Percentiles rank a stretch among this genome's conserved stretches.
phyloP scores from a whole-genome alignment of 169 alveolate species.

The Cytauxzoon felis region DNA sequence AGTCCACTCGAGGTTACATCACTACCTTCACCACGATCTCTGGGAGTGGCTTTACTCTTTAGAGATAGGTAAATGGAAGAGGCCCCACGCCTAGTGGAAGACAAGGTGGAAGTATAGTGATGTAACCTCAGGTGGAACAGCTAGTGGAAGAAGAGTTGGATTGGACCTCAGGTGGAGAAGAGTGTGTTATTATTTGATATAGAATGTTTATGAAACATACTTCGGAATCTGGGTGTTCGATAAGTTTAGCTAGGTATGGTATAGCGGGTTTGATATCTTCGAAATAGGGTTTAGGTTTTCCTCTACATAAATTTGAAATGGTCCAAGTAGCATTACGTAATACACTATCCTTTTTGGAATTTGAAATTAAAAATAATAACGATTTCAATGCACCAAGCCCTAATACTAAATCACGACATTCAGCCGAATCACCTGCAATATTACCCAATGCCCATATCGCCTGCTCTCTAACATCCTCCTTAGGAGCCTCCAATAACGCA shows the following conservation, averaged over 20 bases:
- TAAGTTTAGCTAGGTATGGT: conserved; percentile 83
- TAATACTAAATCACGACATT: conserved; percentile 87
- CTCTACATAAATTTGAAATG: conserved; percentile 90
- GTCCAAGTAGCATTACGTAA: conserved; percentile 96
- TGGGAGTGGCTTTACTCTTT: too few relatives aligned
- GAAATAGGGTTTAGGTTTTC: conserved; percentile 88
- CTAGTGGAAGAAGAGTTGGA: neutral
- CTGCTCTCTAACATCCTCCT: conserved; percentile 93
- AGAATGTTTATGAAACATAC: conserved; percentile 32
- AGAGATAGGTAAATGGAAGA: too few relatives aligned
- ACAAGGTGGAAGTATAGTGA: conserved; percentile 1
- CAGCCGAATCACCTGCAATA: conserved; percentile 96
- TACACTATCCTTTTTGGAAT: conserved; percentile 84
- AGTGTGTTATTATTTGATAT: neutral
- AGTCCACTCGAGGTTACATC: too few relatives aligned
- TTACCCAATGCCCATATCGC: conserved; percentile 98
- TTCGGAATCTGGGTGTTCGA: conserved; percentile 81
- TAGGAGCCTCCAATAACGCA: conserved; percentile 82
- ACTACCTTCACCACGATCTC: too few relatives aligned
- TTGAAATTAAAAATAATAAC: conserved; percentile 70
- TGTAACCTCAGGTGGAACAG: neutral
- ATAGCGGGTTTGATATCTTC: conserved; percentile 80
- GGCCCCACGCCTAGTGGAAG: too few relatives aligned
- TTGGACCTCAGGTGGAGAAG: neutral
- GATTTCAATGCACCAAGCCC: conserved; percentile 85